Conservation (phyloP, 192 early-diverging fungal genomes). For the Pilaira anomala region DNA sequence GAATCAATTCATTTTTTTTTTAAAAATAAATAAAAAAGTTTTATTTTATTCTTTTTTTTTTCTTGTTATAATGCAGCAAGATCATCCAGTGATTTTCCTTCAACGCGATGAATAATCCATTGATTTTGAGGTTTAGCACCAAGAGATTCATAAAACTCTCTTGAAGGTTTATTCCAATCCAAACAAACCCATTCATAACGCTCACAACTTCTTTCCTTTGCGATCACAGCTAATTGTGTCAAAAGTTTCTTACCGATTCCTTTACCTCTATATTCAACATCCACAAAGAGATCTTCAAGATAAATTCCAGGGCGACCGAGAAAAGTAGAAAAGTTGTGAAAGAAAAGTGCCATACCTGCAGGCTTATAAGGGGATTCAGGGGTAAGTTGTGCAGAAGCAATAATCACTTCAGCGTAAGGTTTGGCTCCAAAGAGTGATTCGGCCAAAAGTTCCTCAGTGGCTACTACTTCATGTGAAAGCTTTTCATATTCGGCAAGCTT, state of each 20-base stretch:
- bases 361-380: slow-evolving; percentile 36
- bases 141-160: slow-evolving; percentile 70
- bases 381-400: slow-evolving; percentile 52
- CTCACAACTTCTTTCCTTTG: slow-evolving; percentile 62
- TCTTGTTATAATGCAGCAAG: slow-evolving; percentile 43
- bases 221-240: slow-evolving; percentile 62
- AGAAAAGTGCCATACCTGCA: slow-evolving; percentile 82
- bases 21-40: neutral
- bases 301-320: slow-evolving; percentile 74
- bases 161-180: slow-evolving; percentile 82
- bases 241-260: slow-evolving; percentile 72
- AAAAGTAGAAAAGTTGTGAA: slow-evolving; percentile 82
- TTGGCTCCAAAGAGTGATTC: slow-evolving; percentile 63
- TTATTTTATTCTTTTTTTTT: neutral
- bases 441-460: slow-evolving; percentile 61
- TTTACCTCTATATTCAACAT: slow-evolving; percentile 54
- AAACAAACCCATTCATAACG: slow-evolving; percentile 83
- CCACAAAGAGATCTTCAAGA: slow-evolving; percentile 82
- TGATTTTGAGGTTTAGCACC: slow-evolving; percentile 68
- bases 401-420: slow-evolving; percentile 65
- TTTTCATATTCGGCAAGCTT: slow-evolving; percentile 78
- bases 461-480: slow-evolving; percentile 62
- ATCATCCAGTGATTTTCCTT: slow-evolving; percentile 52
- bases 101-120: slow-evolving; percentile 75
- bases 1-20: neutral